Base-by-base conservation (phyloP, 1,284 basidiomycete species). In the Irpex sp. region DNA sequence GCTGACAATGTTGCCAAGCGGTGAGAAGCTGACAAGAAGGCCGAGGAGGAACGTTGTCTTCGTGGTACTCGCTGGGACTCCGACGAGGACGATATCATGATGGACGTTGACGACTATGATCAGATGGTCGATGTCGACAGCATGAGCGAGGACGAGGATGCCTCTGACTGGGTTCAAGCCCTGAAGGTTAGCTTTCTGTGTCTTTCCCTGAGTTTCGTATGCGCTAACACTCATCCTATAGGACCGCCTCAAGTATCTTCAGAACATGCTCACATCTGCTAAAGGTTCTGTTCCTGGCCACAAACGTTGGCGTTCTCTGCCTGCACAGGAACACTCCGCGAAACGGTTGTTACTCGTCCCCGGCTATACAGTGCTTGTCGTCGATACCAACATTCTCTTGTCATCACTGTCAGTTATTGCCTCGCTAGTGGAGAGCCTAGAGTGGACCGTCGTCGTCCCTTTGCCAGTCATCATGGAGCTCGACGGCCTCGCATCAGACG, bases 381-480 rank as follows among this genome's bases (percentile, higher is more conserved):
- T 98, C 68, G 96, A 98, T 75, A 98, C 96, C 56, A 98, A 98
- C 76, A 90, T 98, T 62, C 77, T 98, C 0, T 82, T 98, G 5
- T 91, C 91, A 0, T 91, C 91, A 0, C 78, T 96, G 5, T 74
- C 85, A 0, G 78, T 90, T 63, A 82, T 98, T 64, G 74, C 83
- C 2, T 82, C 87, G 10, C 80, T 98, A 61, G 81, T 98, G 62
- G 90, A 96, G 72, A 87, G 86, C 64, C 77, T 86, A 35, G 79
- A 80, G 49, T 99, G 94, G 94, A 97, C 91, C 0, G 81, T 97
- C 57, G 80, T 99, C 60, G 80, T 99, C 0, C 96, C 96, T 3
- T 83, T 98, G 2, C 94, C 94, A 0, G 96, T 97, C 60, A 84
- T 98, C 68, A 98, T 96, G 80, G 96, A 99, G 70, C 86, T 99